Evolutionary conservation across 2,329 filamentous ascomycete species (phyloP), one percentile per base, ranked within the genome.

Genomic region (Dactylellina sp.): DNA sequence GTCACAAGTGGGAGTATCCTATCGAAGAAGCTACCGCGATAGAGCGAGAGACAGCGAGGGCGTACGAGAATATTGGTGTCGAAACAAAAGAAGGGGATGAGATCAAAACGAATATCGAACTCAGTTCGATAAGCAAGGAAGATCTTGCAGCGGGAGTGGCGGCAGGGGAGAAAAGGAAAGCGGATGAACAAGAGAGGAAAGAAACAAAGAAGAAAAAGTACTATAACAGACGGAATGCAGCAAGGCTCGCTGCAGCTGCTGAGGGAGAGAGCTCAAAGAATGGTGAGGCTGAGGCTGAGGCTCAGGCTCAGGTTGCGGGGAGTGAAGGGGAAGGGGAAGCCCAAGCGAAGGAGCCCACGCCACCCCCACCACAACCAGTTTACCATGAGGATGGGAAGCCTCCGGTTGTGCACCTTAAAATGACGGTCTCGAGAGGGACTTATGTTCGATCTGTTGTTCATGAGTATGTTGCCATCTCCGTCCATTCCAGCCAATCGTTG

Each of bases 391-490:
- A 87, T 86, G 57, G 62, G 2, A 76, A 59, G 0, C 88, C 92
- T 0, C 88, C 94, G 0, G 95, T 94, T 0, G 91, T 88, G 53
- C 90, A 88, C 79, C 88, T 99, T 71, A 89, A 91, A 66, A 92
- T 99, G 87, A 96, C 91, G 0, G 94, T 97, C 57, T 93, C 93
- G 1, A 96, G 93, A 0, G 95, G 95, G 40, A 99, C 97, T 84
- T 99, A 99, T 81, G 93, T 99, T 12, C 90, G 95, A 75, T 96
- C 91, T 68, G 88, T 99, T 77, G 93, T 92, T 78, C 93, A 98
- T 80, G 95, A 99, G 76, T 77, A 77, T 53, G 53, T 65, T 40
- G 40, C 12, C 24, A 39, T 40, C 16, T 20, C 7, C 14, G 25
- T 18, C 35, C 18, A 14, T 16, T 9, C 32, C 20, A 25, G 16